Evolutionary conservation across 2,329 filamentous ascomycete genomes (phyloP), one percentile per base, ranked within the genome.

Genomic region (Pyrenochaeta sp.): DNA sequence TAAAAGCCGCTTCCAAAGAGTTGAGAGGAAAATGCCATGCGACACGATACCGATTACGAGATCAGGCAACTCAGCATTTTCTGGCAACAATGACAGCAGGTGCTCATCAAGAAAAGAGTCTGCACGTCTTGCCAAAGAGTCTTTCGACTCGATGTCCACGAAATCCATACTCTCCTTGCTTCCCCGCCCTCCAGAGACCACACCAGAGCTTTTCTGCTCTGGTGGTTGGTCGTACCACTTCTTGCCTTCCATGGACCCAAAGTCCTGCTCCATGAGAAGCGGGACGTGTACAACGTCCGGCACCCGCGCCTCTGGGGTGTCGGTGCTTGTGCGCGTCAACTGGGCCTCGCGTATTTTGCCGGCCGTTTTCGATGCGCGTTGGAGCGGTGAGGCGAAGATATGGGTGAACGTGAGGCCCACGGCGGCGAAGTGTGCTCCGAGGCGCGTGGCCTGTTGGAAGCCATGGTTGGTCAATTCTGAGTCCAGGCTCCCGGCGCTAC

Each of bases 401-500:
- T 85, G 80, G n/a, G 76, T 80, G 55, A 89, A 88, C 3, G 79
- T 77, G 7, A 91, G 79, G 2, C 81, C 81, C 1, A 81, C 81
- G 1, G 81, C 78, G 2, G 82, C 82, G 55, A 96, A 81, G 60
- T 88, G 78, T 11, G 78, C 68, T 19, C 83, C 90, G 1, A 96
- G 78, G 20, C 84, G 82, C 30, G 80, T 82, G n/a, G 88, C 84
- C 71, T 96, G 91, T 35, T 92, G 79, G 37, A 87, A 81, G 42
- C 91, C 91, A 72, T 96, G 89, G 52, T 84, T 86, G 17, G 91
- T n/a, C n/a, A n/a, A n/a, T n/a, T n/a, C n/a, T n/a, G n/a, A n/a
- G n/a, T n/a, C n/a, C n/a, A n/a, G n/a, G n/a, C n/a, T n/a, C n/a
- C n/a, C n/a, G n/a, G n/a, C n/a, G n/a, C n/a, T n/a, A n/a, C n/a